Evolutionary conservation across 108 stramenopile genomes (phyloP).

Genomic region (Asterionellopsis glacialis): DNA sequence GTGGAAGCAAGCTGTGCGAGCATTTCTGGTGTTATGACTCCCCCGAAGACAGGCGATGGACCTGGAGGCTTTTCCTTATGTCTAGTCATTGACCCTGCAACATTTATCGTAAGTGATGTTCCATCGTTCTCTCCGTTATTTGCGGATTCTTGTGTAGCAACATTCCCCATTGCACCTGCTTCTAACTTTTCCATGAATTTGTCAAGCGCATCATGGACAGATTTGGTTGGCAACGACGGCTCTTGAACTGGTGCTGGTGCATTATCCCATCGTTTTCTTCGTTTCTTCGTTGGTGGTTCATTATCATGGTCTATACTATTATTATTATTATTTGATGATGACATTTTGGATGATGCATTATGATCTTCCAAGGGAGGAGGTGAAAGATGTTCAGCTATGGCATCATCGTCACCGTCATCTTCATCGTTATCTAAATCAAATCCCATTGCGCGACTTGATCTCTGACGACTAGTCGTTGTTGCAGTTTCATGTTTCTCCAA

Average conservation of each 20-base stretch:
- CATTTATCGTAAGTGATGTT: conserved; percentile 25
- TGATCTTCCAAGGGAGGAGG: not conserved
- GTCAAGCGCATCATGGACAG: conserved; percentile 67
- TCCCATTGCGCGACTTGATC: conserved; percentile 4
- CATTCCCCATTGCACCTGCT: conserved; percentile 57
- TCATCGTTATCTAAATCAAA: conserved; percentile 9
- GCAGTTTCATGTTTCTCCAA: conserved; percentile 7
- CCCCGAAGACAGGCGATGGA: conserved; percentile 32
- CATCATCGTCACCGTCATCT: conserved; percentile 8
- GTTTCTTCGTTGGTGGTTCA: conserved; percentile 36
- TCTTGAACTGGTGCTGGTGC: conserved; percentile 1
- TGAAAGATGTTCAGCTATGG: too few relatives aligned
- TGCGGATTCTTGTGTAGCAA: conserved; percentile 26
- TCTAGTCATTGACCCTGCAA: conserved; percentile 46
- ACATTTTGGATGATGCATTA: not conserved
- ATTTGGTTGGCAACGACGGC: conserved; percentile 3
- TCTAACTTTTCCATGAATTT: conserved; percentile 81
- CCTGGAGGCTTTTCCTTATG: conserved; percentile 13
- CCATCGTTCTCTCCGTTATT: conserved; percentile 6
- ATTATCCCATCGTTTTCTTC: conserved; percentile 23
- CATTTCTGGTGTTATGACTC: conserved; percentile 38
- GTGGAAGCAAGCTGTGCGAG: conserved; percentile 31
- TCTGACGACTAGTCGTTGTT: conserved; percentile 16
- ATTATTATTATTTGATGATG: not conserved
- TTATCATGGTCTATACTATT: not conserved